Percentiles rank a stretch among this genome's conserved stretches.
Conservation (phyloP, 306 rosid species). For the Cucumis hystrix region DNA sequence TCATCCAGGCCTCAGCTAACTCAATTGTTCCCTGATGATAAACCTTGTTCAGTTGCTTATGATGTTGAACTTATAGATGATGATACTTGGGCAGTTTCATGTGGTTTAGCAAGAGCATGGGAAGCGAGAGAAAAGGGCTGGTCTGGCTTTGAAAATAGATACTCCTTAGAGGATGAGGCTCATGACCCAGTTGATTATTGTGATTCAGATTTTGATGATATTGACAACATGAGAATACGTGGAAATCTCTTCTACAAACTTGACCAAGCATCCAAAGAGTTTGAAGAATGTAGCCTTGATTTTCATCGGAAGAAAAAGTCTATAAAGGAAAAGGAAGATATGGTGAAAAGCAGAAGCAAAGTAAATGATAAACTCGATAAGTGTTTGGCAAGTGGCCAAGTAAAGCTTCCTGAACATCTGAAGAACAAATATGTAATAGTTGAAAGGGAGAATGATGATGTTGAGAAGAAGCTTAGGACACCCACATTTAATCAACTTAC, state of each 20-base stretch:
- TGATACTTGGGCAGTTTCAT: conserved; percentile 57
- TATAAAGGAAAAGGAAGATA: conserved; percentile 22
- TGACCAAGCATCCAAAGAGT: conserved; percentile 68
- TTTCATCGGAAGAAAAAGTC: conserved; percentile 64
- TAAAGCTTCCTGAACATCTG: conserved; percentile 19
- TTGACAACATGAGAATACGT: conserved; percentile 61
- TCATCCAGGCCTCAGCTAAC: conserved; percentile 30
- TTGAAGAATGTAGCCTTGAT: conserved; percentile 64
- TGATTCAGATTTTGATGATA: conserved; percentile 54
- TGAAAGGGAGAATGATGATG: conserved; percentile 11
- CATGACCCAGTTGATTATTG: conserved; percentile 19
- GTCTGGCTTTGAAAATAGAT: conserved; percentile 8
- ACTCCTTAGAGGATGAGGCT: conserved; percentile 11
- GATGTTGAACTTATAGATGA: conserved; percentile 52
- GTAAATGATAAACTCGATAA: conserved; percentile 13
- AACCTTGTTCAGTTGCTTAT: conserved; percentile 24
- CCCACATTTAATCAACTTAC: conserved; percentile 73
- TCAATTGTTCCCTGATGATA: conserved; percentile 26
- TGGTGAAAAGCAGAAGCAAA: not conserved
- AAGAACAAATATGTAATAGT: conserved; percentile 7
- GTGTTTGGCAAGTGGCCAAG: conserved; percentile 10
- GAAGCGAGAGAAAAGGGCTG: conserved; percentile 14
- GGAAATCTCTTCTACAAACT: conserved; percentile 67
- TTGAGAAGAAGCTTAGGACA: conserved; percentile 43
- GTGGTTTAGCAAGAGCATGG: conserved; percentile 57